Evolutionary conservation across 306 rosid species (phyloP), one percentile per base, ranked within the genome.

Genomic region (Abrus pulchellus): DNA sequence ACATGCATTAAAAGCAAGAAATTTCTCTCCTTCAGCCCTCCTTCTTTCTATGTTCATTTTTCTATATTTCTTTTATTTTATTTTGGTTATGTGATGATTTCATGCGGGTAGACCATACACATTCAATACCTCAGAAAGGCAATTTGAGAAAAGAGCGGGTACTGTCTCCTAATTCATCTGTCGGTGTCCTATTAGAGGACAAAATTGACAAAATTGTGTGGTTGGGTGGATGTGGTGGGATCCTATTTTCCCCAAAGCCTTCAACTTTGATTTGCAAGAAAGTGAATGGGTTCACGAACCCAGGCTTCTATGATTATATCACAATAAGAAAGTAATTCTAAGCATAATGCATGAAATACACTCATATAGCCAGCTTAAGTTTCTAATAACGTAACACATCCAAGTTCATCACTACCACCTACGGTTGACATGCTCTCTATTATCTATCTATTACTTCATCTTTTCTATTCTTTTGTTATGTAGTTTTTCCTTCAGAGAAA

Each of bases 91-190:
- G 55, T 47, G 40, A 27, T 68, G 65, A 53, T 52, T 72, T 66
- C 14, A 54, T 72, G 38, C 64, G 3, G 11, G 66, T 72, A 72
- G 77, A 55, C 77, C 52, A 71, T 9, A 45, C 66, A 73, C 67
- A 56, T 40, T 73, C 2, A 72, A 38, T 73, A 55, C 67, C 9
- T 38, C 28, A 72, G 65, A 78, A 83, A 83, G 86, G 60, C 67
- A 73, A 9, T 12, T 54, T 4, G 76, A 75, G 84, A 80, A 84
- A 84, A 80, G 50, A 27, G 71, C 79, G 82, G 75, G 28, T 43
- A 61, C 10, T 84, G 87, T 84, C 87, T 70, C 75, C 65, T 68
- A 38, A 75, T 61, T 69, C 84, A 62, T 75, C 82, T 69, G 87
- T 84, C 85, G 82, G 82, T 75, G 75, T 60, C 79, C 52, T 14